phyloP scores from a whole-genome alignment of 1,284 basidiomycete genomes.

The Anthracocystis walkeri region DNA sequence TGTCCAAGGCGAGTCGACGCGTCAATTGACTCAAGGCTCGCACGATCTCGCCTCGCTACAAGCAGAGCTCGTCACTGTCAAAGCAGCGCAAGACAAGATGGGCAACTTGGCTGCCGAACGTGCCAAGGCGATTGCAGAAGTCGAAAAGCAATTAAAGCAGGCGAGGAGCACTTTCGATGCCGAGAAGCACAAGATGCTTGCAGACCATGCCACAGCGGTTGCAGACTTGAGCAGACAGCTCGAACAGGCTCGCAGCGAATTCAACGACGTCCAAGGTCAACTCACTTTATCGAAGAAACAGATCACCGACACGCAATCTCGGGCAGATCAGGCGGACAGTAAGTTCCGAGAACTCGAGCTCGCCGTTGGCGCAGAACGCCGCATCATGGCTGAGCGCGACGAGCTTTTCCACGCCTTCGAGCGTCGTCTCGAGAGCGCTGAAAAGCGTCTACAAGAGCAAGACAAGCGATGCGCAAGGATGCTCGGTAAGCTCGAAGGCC shows the following conservation, averaged over 20 bases:
- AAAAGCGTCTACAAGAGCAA: conserved; percentile 61
- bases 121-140: conserved; percentile 20
- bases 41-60: conserved; percentile 26
- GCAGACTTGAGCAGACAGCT: conserved; percentile 7
- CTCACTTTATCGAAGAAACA: conserved; percentile 6
- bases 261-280: conserved; percentile 9
- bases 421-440: conserved; percentile 57
- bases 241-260: conserved; percentile 11
- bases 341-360: conserved; percentile 55
- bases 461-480: conserved; percentile 64
- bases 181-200: conserved; percentile 4
- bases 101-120: conserved; percentile 16
- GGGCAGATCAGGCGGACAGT: conserved; percentile 21
- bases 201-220: conserved; percentile 2
- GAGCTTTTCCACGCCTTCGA: conserved; percentile 59
- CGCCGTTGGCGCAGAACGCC: conserved; percentile 53
- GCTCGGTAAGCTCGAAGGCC: conserved; percentile 67
- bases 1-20: conserved; percentile 9
- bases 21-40: conserved; percentile 13
- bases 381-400: conserved; percentile 58
- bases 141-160: conserved; percentile 20
- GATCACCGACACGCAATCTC: conserved; percentile 1
- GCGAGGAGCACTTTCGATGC: conserved; percentile 1
- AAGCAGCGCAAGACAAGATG: conserved; percentile 1
- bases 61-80: conserved; percentile 14